phyloP scores from a whole-genome alignment of 257 asterid species.

The Gardenia jasminoides region DNA sequence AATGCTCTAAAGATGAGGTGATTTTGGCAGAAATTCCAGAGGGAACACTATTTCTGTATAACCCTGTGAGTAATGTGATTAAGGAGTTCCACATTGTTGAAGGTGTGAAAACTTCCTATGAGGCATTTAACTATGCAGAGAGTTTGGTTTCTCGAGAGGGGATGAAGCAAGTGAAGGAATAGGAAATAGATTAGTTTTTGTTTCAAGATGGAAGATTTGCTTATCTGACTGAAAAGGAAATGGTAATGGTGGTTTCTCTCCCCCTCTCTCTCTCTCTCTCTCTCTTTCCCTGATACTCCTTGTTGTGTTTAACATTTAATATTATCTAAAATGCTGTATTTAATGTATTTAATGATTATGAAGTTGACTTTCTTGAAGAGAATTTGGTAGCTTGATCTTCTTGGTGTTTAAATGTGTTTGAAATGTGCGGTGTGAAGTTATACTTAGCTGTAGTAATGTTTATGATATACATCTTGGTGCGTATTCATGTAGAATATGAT shows the following conservation, averaged over 20 bases:
- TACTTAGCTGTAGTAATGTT: no score
- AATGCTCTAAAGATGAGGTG: conserved; percentile 14
- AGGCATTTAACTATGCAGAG: conserved; percentile 15
- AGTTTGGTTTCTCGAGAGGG: conserved; percentile 10
- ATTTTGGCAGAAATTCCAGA: conserved; percentile 7
- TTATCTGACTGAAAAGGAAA: background rate
- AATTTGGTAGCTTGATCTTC: no score
- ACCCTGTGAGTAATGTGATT: background rate
- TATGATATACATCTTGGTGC: no score
- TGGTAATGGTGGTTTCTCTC: background rate
- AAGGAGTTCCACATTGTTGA: background rate
- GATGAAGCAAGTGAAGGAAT: conserved; percentile 6
- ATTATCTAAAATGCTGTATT: no score
- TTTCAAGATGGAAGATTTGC: background rate
- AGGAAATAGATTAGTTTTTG: background rate
- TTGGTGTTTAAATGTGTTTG: no score
- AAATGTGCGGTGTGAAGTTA: no score
- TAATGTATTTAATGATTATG: no score
- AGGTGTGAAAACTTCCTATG: background rate
- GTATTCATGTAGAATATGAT: no score
- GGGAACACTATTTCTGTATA: conserved; percentile 3
- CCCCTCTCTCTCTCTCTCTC: no score
- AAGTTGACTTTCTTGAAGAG: no score
- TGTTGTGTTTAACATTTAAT: background rate
- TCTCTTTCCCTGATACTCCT: no score